Conservation (phyloP, 768 basidiomycete species). For the Termitomyces heimii region DNA sequence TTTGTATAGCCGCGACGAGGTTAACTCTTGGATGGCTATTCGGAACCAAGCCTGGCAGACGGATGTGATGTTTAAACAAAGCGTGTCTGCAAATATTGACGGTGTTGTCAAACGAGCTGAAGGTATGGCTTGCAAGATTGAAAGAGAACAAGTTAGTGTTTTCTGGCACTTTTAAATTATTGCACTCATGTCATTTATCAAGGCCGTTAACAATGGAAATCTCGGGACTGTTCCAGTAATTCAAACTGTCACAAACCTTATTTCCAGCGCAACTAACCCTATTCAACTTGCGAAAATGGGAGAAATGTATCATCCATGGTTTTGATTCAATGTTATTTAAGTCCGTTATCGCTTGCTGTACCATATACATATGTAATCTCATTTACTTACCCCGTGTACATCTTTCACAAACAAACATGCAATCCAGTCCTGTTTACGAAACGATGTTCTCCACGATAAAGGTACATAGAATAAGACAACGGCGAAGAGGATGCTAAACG, state of each 20-base stretch:
- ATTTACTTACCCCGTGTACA: background rate
- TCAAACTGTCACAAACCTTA: conserved; percentile 77
- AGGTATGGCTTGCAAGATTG: conserved; percentile 79
- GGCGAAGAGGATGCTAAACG: conserved; percentile 8
- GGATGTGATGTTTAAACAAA: conserved; percentile 52
- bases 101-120: conserved; percentile 76
- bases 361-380: conserved; percentile 4
- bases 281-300: conserved; percentile 80
- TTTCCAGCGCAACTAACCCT: conserved; percentile 84
- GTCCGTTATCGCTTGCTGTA: conserved; percentile 5
- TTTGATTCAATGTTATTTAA: conserved; percentile 32
- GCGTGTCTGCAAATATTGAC: conserved; percentile 53
- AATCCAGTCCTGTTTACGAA: background rate
- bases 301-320: conserved; percentile 85
- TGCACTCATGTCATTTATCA: conserved; percentile 21
- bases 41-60: conserved; percentile 50
- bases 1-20: conserved; percentile 91
- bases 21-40: conserved; percentile 67
- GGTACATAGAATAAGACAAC: background rate
- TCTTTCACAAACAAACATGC: background rate
- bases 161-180: background rate
- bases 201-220: conserved; percentile 29
- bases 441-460: background rate
- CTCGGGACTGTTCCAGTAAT: conserved; percentile 50
- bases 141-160: conserved; percentile 67